Percentiles rank a stretch among this genome's conserved stretches.
phyloP scores from a whole-genome alignment of 2,329 filamentous ascomycete species.

The Scytalidium lignicola region DNA sequence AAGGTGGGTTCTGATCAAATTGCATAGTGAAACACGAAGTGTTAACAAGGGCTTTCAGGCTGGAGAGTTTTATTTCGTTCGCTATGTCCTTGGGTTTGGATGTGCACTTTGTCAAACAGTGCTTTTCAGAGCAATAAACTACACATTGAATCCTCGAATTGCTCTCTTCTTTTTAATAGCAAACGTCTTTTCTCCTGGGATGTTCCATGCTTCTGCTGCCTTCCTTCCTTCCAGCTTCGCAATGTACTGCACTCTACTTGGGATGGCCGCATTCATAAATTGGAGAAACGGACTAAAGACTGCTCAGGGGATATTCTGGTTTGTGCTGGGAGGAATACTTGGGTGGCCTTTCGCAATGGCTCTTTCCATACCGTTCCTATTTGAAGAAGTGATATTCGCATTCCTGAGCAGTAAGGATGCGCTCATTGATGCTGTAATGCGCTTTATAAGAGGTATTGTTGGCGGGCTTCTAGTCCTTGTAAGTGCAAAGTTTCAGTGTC shows the following conservation, averaged over 20 bases:
- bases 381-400: constrained; percentile 66
- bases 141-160: constrained; percentile 74
- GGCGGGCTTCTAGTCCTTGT: constrained; percentile 26
- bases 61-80: constrained; percentile 82
- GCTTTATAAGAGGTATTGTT: constrained; percentile 62
- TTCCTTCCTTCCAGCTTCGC: constrained; percentile 93
- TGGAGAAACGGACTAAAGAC: constrained; percentile 77
- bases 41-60: constrained; percentile 33
- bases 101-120: constrained; percentile 81
- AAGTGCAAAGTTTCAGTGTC: constrained; percentile 1
- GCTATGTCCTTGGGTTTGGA: constrained; percentile 65
- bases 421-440: constrained; percentile 52
- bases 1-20: constrained; percentile 38
- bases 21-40: background rate
- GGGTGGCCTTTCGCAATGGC: constrained; percentile 95
- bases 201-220: constrained; percentile 85
- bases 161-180: constrained; percentile 79
- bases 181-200: constrained; percentile 75
- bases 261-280: constrained; percentile 84
- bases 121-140: constrained; percentile 72
- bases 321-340: constrained; percentile 76
- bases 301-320: constrained; percentile 82
- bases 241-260: constrained; percentile 90
- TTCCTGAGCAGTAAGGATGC: constrained; percentile 51
- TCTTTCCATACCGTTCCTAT: constrained; percentile 71